Evolutionary conservation across 257 asterid genomes (phyloP), one percentile per base, ranked within the genome.

Genomic region (Thymus mandschuricus): DNA sequence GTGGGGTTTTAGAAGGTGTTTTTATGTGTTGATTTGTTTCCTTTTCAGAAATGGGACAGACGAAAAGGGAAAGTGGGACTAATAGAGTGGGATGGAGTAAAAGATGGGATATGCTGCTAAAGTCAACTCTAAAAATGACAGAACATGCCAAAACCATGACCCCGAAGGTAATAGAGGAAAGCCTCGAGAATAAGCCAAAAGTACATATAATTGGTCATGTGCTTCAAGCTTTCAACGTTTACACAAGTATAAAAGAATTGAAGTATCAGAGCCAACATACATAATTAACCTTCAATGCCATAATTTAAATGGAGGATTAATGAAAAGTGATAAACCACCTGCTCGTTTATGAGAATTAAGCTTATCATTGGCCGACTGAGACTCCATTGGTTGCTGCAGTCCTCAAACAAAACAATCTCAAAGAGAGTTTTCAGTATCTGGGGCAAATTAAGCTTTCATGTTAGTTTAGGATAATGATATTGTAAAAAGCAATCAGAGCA

Each of bases 321-420:
- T 21, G 21, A 21, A 21, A 21, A 21, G 21, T 21, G 21, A 21
- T 21, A 21, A 21, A 21, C 21, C 21, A 94, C 99, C 99, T 94
- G 96, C 78, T 89, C 95, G 58, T 84, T 94, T 75, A 91, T 86
- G 61, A 94, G 96, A 75, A 94, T 86, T 87, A 94, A 84, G 82
- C 99, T 85, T 86, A 94, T 80, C 97, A 94, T 91, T 59, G 99
- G 91, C 83, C 99, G 82, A 79, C 97, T 91, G 60, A 94, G 89
- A 81, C 97, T 91, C 99, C 97, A 94, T 62, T 91, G 99, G 81
- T 89, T 94, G 88, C 86, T 81, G 81, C 88, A 86, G 84, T 94
- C 99, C 86, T 94, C 99, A 65, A 89, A 94, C 59, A 94, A 67
- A 79, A 91, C 96, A 77, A 91, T 91, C 97, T 94, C 99, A 68